phyloP scores from a whole-genome alignment of 1,284 basidiomycete genomes.

The Golubevia sp. region DNA sequence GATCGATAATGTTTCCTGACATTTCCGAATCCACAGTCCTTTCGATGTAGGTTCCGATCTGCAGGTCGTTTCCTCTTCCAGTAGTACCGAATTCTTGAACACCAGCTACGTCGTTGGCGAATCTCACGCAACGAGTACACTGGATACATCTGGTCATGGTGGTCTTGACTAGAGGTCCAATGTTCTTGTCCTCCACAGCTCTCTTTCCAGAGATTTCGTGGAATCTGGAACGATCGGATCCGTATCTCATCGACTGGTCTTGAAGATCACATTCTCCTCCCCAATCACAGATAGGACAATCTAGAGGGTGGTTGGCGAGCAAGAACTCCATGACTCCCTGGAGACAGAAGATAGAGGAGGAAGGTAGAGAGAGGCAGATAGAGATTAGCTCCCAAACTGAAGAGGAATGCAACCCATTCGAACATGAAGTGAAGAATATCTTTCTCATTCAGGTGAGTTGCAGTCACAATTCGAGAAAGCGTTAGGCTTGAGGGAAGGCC shows the following conservation, averaged over 20 bases:
- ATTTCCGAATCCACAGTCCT: conserved; percentile 2
- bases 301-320: conserved; percentile 2
- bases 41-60: conserved; percentile 1
- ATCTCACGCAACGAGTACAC: conserved; percentile 4
- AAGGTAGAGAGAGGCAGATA: not conserved
- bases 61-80: conserved; percentile 1
- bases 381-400: not conserved
- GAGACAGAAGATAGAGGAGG: not conserved
- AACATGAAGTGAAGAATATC: too few relatives aligned
- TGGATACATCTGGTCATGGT: conserved; percentile 2
- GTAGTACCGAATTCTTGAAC: conserved; percentile 2
- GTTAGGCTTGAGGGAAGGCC: too few relatives aligned
- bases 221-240: conserved; percentile 1
- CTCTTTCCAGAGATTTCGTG: conserved; percentile 2
- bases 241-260: conserved; percentile 3
- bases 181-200: conserved; percentile 2
- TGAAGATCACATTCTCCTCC: conserved; percentile 5
- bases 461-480: too few relatives aligned
- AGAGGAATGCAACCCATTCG: too few relatives aligned
- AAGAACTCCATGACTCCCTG: conserved; percentile 5
- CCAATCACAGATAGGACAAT: conserved; percentile 4
- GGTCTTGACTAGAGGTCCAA: conserved; percentile 1
- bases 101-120: conserved; percentile 3
- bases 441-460: too few relatives aligned
- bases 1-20: conserved; percentile 2